Conservation (phyloP, 345 rosid species). For the Lepidium africanum region DNA sequence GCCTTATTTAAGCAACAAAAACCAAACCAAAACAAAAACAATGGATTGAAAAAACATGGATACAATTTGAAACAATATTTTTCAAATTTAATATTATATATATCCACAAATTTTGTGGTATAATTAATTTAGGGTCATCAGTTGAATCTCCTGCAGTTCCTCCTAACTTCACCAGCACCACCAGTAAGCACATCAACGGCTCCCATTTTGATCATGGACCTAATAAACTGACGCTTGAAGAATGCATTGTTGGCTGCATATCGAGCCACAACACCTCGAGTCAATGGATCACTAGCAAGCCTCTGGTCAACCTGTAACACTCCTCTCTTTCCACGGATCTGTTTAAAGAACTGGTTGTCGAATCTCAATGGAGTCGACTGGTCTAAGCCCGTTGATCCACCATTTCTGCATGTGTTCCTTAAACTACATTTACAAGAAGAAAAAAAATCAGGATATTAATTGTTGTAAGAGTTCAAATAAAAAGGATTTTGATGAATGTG, state of each 20-base stretch:
- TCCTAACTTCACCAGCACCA: constrained; percentile 53
- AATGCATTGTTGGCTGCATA: constrained; percentile 20
- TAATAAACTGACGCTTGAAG: constrained; percentile 38
- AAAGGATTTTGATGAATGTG: background rate
- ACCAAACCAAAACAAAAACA: background rate
- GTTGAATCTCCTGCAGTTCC: constrained; percentile 51
- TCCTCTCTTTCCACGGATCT: constrained; percentile 22
- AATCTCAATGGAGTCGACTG: constrained; percentile 27
- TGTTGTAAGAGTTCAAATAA: background rate
- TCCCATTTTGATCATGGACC: constrained; percentile 76
- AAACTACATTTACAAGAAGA: background rate
- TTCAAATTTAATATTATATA: background rate
- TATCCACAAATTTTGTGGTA: background rate
- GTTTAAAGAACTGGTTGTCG: constrained; percentile 27
- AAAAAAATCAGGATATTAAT: background rate
- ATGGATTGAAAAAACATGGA: background rate
- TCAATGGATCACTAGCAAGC: constrained; percentile 1
- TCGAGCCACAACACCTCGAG: constrained; percentile 27
- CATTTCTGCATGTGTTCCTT: constrained; percentile 23
- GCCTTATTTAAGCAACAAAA: constrained; percentile 11
- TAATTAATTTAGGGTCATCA: background rate
- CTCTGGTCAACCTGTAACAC: constrained; percentile 29
- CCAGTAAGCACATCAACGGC: constrained; percentile 52
- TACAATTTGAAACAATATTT: background rate
- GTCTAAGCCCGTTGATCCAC: constrained; percentile 19